phyloP scores from a whole-genome alignment of 306 rosid genomes.

The Echinosophora koreensis region DNA sequence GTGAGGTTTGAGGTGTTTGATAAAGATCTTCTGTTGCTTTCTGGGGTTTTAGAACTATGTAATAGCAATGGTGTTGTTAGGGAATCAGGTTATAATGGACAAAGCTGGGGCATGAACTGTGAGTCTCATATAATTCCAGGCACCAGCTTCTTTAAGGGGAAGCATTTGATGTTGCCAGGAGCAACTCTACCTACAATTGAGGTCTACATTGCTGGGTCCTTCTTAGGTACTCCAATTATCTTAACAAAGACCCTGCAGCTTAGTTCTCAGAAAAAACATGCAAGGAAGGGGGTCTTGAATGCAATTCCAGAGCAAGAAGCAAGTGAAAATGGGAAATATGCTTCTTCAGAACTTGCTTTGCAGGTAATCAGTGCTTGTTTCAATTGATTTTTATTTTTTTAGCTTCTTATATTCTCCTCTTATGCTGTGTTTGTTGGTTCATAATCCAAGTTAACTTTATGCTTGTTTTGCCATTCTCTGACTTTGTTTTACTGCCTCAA shows the following conservation, averaged over 20 bases:
- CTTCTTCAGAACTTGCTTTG: conserved; percentile 54
- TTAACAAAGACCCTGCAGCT: conserved; percentile 70
- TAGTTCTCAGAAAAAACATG: conserved; percentile 58
- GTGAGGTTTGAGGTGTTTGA: conserved; percentile 84
- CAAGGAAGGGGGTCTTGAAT: conserved; percentile 62
- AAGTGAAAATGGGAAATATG: conserved; percentile 56
- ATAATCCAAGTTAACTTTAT: conserved; percentile 22
- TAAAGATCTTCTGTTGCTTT: conserved; percentile 65
- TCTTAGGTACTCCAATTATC: conserved; percentile 73
- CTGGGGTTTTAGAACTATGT: conserved; percentile 68
- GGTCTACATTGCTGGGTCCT: conserved; percentile 86
- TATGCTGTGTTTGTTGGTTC: conserved; percentile 13
- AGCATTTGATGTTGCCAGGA: conserved; percentile 55
- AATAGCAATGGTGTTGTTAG: conserved; percentile 49
- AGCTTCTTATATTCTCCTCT: conserved; percentile 15
- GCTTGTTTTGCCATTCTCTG: conserved; percentile 2
- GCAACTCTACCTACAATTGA: conserved; percentile 66
- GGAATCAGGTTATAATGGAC: conserved; percentile 55
- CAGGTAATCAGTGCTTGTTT: conserved; percentile 54
- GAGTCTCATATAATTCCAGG: conserved; percentile 59
- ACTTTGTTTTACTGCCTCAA: conserved; percentile 28
- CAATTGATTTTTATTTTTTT: background rate
- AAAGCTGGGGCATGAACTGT: conserved; percentile 74
- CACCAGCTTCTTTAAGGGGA: conserved; percentile 63
- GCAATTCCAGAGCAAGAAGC: conserved; percentile 76